Evolutionary conservation across 2,329 filamentous ascomycete genomes (phyloP).

Genomic region (Colletotrichum musicola): DNA sequence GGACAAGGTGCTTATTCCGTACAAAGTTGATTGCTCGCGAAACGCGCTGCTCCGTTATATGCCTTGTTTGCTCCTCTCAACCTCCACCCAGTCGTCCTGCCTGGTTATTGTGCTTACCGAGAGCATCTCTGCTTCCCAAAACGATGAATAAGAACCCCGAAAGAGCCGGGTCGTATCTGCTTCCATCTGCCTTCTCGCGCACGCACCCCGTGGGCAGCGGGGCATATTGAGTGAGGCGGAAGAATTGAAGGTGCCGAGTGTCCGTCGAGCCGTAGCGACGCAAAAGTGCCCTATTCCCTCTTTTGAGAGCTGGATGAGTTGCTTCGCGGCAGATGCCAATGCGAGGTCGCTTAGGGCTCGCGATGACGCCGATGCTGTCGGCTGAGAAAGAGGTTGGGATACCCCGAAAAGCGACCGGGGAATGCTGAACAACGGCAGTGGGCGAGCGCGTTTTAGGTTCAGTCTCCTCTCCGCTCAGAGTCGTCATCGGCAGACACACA

Average conservation of each 20-base stretch:
- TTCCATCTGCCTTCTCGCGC: slow-evolving; percentile 1
- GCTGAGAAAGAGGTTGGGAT: neutral
- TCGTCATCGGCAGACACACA: neutral
- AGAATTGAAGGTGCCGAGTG: neutral
- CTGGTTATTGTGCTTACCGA: neutral
- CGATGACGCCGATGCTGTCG: neutral
- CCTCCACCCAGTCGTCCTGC: slow-evolving; percentile 5
- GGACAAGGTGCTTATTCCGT: slow-evolving; percentile 18
- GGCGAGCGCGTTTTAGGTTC: too few species aligned
- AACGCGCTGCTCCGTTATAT: slow-evolving; percentile 11
- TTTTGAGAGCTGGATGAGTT: neutral
- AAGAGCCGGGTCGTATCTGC: too few species aligned
- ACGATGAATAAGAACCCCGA: too few species aligned
- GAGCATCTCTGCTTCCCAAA: too few species aligned
- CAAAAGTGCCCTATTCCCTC: neutral
- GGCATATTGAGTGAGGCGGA: neutral
- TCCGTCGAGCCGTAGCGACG: neutral
- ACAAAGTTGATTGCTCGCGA: slow-evolving; percentile 16
- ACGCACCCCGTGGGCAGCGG: neutral
- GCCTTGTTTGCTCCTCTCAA: slow-evolving; percentile 7
- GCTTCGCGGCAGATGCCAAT: neutral
- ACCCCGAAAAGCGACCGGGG: neutral
- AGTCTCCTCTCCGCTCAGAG: too few species aligned
- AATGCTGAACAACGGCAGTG: neutral
- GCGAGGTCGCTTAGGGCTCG: neutral